These are phyloP conservation scores for Annona cherimola DNA, from an alignment of 164 flowering plant genomes.

Conservation along the genomic window DNA sequence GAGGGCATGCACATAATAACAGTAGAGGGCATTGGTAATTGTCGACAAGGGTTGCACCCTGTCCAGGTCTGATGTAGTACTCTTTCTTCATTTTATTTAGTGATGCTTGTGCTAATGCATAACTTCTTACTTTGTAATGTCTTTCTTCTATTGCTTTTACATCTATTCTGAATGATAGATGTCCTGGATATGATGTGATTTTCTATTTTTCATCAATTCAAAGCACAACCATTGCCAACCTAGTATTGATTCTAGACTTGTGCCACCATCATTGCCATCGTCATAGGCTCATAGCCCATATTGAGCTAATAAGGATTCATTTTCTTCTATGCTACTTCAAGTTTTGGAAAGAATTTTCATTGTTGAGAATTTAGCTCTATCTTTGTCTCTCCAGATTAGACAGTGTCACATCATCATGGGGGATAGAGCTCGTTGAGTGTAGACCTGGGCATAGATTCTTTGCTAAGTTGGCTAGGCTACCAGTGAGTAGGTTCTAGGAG, in stretches of 20 bases:
- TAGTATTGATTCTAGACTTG: not conserved
- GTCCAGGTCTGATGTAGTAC: conserved; percentile 53
- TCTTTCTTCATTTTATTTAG: not conserved
- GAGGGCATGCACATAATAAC: conserved; percentile 99
- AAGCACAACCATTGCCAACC: not conserved
- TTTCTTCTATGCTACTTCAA: too few relatives aligned
- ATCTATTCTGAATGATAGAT: too few relatives aligned
- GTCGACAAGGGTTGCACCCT: conserved; percentile 75
- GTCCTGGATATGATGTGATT: not conserved
- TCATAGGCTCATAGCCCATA: not conserved
- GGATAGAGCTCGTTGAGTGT: too few relatives aligned
- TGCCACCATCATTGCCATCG: not conserved
- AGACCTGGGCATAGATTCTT: too few relatives aligned
- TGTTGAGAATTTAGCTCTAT: too few relatives aligned
- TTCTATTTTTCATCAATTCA: not conserved
- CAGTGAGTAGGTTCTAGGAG: too few relatives aligned
- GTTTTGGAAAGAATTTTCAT: too few relatives aligned
- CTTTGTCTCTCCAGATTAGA: too few relatives aligned
- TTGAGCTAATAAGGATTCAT: too few relatives aligned
- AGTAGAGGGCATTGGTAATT: conserved; percentile 87
- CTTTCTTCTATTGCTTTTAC: not conserved
- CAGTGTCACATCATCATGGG: too few relatives aligned
- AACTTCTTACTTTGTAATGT: not conserved
- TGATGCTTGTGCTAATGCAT: not conserved
- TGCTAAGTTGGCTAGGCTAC: too few relatives aligned